Evolutionary conservation across 73 alveolate species (phyloP), one percentile per base, ranked within the genome.

Genomic region (Paraurostyla sp.): DNA sequence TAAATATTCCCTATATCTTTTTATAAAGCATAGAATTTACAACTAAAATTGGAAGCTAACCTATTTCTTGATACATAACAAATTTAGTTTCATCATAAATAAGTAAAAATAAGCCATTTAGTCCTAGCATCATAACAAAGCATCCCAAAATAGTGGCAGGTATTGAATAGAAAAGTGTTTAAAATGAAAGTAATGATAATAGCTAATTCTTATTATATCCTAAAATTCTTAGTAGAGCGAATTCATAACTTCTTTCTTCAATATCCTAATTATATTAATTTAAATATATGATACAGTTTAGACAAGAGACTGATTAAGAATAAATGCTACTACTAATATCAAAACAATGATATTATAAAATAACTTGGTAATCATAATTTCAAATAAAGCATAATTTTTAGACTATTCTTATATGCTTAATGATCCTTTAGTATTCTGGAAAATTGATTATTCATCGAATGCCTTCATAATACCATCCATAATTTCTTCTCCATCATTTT

Each of bases 61-160:
- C 94, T 45, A 81, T 88, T 56, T 84, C 88, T 81, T 92, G 71
- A 75, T 80, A 81, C 43, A 88, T 85, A 41, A 80, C 45, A 22
- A 92, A 42, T 62, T 87, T 92, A 48, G 84, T 87, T 32, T 75
- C 76, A 18, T 91, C 93, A 75, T 82, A 92, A 88, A 73, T 36
- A 30, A 36, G 73, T 15, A 57, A 6, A 9, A 20, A 9, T 0
- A 81, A 30, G 1, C 63, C 71, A 38, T 25, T 32, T 3, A 81
- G 71, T 7, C 30, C 30, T 45, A 73, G 20, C 9, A 71, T 56
- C 75, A 90, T 71, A 20, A 87, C 80, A 16, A 35, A 13, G 51
- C 88, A 80, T 20, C 97, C 97, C 52, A 92, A 59, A 46, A 92
- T 45, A 13, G 59, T 59, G 80, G 92, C 97, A n/a, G 97, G 97